Conservation (phyloP, 2,329 filamentous ascomycete species). For the Hypoxylon sp. region DNA sequence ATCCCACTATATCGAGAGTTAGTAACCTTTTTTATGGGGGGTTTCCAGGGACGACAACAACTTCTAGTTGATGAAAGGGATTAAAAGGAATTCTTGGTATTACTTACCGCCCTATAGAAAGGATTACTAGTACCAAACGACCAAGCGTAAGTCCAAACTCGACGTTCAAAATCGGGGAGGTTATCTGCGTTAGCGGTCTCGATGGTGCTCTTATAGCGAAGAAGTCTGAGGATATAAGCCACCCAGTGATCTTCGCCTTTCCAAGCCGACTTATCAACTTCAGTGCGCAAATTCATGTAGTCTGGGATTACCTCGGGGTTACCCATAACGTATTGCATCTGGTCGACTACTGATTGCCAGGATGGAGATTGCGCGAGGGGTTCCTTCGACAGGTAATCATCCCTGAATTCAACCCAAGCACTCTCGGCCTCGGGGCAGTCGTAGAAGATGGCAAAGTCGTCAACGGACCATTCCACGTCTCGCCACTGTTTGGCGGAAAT, state of each 20-base stretch:
- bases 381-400: not conserved
- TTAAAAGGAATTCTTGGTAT: not conserved
- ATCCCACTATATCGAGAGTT: conserved; percentile 10
- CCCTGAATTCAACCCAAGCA: not conserved
- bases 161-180: conserved; percentile 13
- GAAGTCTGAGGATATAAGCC: conserved; percentile 27
- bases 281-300: conserved; percentile 5
- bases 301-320: not conserved
- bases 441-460: conserved; percentile 34
- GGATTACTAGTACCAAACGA: conserved; percentile 3
- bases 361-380: not conserved
- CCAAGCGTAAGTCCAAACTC: conserved; percentile 2
- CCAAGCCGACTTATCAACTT: conserved; percentile 8
- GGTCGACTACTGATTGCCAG: conserved; percentile 5
- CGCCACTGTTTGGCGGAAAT: not conserved
- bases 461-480: conserved; percentile 18
- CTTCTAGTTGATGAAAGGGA: too few relatives aligned
- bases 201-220: conserved; percentile 19
- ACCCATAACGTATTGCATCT: conserved; percentile 7
- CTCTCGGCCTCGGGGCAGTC: conserved; percentile 13
- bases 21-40: not conserved
- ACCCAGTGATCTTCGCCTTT: not conserved
- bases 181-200: not conserved
- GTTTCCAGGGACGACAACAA: too few relatives aligned
- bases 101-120: conserved; percentile 15